These are phyloP conservation scores for Epichloe uncinata DNA, from an alignment of 2,329 filamentous ascomycete genomes.

Conservation along the genomic window DNA sequence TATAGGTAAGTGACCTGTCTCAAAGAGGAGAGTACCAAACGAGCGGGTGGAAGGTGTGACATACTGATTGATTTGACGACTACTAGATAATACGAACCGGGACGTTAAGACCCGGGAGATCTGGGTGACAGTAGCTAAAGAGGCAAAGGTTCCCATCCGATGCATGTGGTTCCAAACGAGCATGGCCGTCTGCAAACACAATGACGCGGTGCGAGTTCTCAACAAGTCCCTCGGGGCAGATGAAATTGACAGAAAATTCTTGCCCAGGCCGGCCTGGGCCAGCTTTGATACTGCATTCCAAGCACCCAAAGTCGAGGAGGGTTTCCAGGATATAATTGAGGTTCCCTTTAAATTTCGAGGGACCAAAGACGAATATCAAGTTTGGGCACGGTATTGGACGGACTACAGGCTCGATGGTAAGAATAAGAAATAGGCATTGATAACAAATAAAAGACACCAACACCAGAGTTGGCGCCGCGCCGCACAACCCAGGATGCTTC, in stretches of 20 bases:
- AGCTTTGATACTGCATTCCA: slow-evolving; percentile 62
- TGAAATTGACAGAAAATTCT: slow-evolving; percentile 39
- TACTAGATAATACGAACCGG: slow-evolving; percentile 85
- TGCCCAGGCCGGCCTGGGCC: slow-evolving; percentile 72
- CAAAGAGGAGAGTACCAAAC: slow-evolving; percentile 7
- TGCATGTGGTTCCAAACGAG: slow-evolving; percentile 75
- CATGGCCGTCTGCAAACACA: slow-evolving; percentile 63
- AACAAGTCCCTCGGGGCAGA: slow-evolving; percentile 70
- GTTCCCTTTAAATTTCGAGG: slow-evolving; percentile 68
- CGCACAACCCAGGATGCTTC: no score
- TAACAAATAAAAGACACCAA: not conserved
- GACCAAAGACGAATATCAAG: slow-evolving; percentile 48
- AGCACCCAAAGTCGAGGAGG: slow-evolving; percentile 59
- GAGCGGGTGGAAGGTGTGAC: not conserved
- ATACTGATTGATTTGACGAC: not conserved
- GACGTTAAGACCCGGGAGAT: slow-evolving; percentile 62
- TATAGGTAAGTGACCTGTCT: slow-evolving; percentile 47
- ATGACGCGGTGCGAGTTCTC: slow-evolving; percentile 69
- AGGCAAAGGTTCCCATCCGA: slow-evolving; percentile 60
- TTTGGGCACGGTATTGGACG: slow-evolving; percentile 72
- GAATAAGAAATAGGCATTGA: not conserved
- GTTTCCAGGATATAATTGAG: slow-evolving; percentile 67
- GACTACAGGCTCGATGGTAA: slow-evolving; percentile 19
- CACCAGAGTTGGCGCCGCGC: not conserved
- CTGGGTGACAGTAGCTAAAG: slow-evolving; percentile 65